Percentiles rank a stretch among this genome's conserved stretches.
These are phyloP conservation scores for Penicillium digitatum DNA, from an alignment of 2,329 filamentous ascomycete genomes.

Conservation along the genomic window DNA sequence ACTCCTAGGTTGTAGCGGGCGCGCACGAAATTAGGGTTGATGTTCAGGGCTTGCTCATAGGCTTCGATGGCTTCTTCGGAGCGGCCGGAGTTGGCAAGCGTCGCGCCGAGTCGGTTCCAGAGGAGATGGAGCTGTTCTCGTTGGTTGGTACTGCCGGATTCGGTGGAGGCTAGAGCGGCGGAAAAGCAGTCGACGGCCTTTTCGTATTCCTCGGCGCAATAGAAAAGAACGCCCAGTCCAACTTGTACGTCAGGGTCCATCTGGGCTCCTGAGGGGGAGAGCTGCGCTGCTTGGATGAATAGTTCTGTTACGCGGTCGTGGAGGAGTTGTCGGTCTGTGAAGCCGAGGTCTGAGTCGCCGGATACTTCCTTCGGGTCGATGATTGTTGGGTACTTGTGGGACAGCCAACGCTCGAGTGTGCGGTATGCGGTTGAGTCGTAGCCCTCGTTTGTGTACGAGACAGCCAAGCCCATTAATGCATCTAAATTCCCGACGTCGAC, in stretches of 20 bases:
- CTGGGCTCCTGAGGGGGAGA: slow-evolving; percentile 84
- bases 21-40: slow-evolving; percentile 94
- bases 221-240: slow-evolving; percentile 92
- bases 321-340: slow-evolving; percentile 84
- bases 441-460: slow-evolving; percentile 97
- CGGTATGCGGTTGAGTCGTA: slow-evolving; percentile 97
- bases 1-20: slow-evolving; percentile 96
- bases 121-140: slow-evolving; percentile 84
- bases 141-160: slow-evolving; percentile 78
- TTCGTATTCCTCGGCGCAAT: slow-evolving; percentile 94
- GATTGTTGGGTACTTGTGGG: slow-evolving; percentile 86
- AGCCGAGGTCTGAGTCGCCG: slow-evolving; percentile 77
- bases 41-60: slow-evolving; percentile 84
- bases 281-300: slow-evolving; percentile 87
- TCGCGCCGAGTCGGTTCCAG: slow-evolving; percentile 95
- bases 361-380: slow-evolving; percentile 69
- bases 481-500: slow-evolving; percentile 81
- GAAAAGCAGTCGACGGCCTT: slow-evolving; percentile 99
- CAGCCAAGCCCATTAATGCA: slow-evolving; percentile 89
- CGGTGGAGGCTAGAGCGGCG: slow-evolving; percentile 78
- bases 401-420: slow-evolving; percentile 92
- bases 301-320: slow-evolving; percentile 86
- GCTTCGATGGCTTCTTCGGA: slow-evolving; percentile 95
- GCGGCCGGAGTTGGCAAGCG: slow-evolving; percentile 88
- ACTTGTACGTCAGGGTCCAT: slow-evolving; percentile 99